Evolutionary conservation across 1,284 basidiomycete species (phyloP).

Genomic region (Naganishia cerealis): DNA sequence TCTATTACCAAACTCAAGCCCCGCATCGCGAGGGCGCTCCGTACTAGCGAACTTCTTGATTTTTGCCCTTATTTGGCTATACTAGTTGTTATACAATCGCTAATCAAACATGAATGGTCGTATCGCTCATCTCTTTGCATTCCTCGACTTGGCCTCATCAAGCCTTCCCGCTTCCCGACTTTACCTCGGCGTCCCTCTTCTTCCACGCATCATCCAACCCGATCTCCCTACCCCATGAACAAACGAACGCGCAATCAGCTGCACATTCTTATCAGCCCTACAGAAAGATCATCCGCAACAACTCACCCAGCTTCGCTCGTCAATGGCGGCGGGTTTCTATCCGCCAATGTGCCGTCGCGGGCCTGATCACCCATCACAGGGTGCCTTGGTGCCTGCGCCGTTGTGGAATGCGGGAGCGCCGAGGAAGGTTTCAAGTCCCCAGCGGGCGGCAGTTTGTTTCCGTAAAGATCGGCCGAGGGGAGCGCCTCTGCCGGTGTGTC

Average conservation of each 20-base stretch:
- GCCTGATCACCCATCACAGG: constrained; percentile 41
- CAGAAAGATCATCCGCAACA: background rate
- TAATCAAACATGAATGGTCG: too few relatives aligned
- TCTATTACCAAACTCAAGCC: too few relatives aligned
- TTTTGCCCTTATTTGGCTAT: too few relatives aligned
- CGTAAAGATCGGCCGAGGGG: constrained; percentile 40
- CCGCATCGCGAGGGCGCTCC: too few relatives aligned
- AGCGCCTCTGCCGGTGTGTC: constrained; percentile 41
- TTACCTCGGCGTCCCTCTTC: constrained; percentile 30
- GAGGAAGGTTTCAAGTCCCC: constrained; percentile 38
- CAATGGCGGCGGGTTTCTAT: constrained; percentile 42
- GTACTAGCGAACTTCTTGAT: too few relatives aligned
- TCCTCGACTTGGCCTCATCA: background rate
- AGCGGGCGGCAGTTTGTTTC: constrained; percentile 33
- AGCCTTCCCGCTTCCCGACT: constrained; percentile 16
- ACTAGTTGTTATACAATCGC: too few relatives aligned
- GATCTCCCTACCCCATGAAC: constrained; percentile 2
- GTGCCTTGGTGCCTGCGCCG: constrained; percentile 44
- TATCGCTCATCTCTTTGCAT: background rate
- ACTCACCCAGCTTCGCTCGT: constrained; percentile 44
- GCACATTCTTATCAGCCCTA: background rate
- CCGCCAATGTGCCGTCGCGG: constrained; percentile 41
- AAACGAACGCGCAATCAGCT: background rate
- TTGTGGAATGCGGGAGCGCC: constrained; percentile 39
- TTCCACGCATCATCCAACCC: constrained; percentile 35